phyloP scores from a whole-genome alignment of 352 stramenopile genomes.

The Phytopythium mirpurense region DNA sequence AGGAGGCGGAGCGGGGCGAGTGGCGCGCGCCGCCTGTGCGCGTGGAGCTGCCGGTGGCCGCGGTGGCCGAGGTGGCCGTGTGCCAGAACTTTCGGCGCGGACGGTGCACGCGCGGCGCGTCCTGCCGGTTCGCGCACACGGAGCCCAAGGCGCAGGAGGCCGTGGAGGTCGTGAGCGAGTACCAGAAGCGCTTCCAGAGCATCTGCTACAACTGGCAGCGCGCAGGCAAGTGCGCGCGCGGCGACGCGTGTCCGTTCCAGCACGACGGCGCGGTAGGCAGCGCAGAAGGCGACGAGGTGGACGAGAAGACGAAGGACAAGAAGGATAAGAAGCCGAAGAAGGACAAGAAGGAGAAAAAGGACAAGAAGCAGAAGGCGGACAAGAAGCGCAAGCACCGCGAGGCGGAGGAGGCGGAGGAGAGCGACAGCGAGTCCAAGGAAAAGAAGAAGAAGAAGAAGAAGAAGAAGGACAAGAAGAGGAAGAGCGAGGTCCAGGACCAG shows the following conservation, averaged over 20 bases:
- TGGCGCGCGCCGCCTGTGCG: conserved; percentile 30
- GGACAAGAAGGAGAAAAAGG: conserved; percentile 18
- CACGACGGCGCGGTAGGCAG: conserved; percentile 18
- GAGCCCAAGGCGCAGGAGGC: conserved; percentile 15
- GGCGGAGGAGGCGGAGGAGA: background rate
- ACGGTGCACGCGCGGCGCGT: conserved; percentile 36
- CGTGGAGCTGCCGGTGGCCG: conserved; percentile 27
- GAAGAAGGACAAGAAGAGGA: too few relatives aligned
- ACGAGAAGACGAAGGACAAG: conserved; percentile 14
- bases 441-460: background rate
- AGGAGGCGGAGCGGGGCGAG: conserved; percentile 9
- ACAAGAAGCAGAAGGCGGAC: conserved; percentile 14
- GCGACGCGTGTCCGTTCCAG: conserved; percentile 44
- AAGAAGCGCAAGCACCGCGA: conserved; percentile 19
- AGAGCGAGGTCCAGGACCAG: too few relatives aligned
- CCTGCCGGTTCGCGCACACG: conserved; percentile 55
- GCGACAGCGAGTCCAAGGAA: conserved; percentile 17
- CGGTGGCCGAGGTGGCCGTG: conserved; percentile 39
- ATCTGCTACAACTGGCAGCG: conserved; percentile 67
- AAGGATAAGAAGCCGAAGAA: conserved; percentile 11
- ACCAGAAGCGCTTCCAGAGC: conserved; percentile 62
- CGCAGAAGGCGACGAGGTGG: background rate
- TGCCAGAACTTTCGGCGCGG: conserved; percentile 49
- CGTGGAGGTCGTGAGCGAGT: conserved; percentile 52
- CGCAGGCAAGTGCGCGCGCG: conserved; percentile 28